Conservation (phyloP, 2,329 filamentous ascomycete genomes). For the Sphaerostilbella broomeana region DNA sequence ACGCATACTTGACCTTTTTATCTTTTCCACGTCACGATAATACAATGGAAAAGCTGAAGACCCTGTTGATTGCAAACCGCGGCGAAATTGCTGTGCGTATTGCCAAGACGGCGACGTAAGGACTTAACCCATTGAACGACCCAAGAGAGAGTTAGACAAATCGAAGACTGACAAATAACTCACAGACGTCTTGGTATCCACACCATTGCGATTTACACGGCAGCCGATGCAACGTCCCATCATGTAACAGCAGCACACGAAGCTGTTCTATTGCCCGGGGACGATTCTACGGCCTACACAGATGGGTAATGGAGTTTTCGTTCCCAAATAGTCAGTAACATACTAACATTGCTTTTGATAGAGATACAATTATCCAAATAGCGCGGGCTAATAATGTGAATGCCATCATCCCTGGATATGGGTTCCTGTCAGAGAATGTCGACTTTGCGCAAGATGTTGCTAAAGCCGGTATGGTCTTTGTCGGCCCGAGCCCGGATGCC, state of each 20-base stretch:
- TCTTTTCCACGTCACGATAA: too few relatives aligned
- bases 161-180: neutral
- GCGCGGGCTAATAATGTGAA: constrained; percentile 43
- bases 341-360: neutral
- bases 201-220: constrained; percentile 65
- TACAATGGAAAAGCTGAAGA: too few relatives aligned
- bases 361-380: constrained; percentile 20
- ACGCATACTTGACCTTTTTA: too few relatives aligned
- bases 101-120: constrained; percentile 27
- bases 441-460: constrained; percentile 50
- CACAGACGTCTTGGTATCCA: constrained; percentile 46
- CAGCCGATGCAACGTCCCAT: constrained; percentile 53
- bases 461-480: constrained; percentile 50
- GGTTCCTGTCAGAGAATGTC: constrained; percentile 58
- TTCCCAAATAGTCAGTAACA: neutral
- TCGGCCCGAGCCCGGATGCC: constrained; percentile 48
- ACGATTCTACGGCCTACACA: neutral
- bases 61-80: constrained; percentile 65
- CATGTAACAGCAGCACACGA: constrained; percentile 64
- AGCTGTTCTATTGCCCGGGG: constrained; percentile 56
- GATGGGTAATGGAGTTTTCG: neutral
- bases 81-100: constrained; percentile 71
- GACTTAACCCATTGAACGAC: neutral
- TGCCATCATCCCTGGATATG: constrained; percentile 61
- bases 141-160: too few relatives aligned